A percentile compares a stretch with the other conserved stretches of the same genome.
phyloP scores from a whole-genome alignment of 2,329 filamentous ascomycete genomes.

The Alternaria gansuensis region DNA sequence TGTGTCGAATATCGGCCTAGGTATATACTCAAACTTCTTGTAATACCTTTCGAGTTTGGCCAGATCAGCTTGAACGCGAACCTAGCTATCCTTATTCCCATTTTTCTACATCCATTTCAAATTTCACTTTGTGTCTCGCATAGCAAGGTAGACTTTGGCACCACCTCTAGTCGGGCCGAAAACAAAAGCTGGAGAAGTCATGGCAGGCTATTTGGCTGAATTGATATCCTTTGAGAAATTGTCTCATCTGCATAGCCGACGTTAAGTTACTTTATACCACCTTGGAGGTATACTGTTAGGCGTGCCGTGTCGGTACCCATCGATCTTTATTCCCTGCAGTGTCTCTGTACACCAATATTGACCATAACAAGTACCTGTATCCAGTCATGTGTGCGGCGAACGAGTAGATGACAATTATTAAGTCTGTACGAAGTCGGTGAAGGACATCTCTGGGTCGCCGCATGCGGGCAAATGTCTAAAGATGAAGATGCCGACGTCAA shows the following conservation, averaged over 20 bases:
- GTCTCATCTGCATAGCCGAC: neutral
- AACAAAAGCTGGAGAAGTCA: constrained; percentile 45
- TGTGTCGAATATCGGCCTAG: constrained; percentile 9
- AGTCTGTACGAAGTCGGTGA: neutral
- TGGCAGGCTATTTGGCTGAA: neutral
- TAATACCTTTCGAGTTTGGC: constrained; percentile 46
- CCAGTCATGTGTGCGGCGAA: neutral
- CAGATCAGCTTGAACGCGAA: constrained; percentile 59
- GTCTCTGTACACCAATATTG: neutral
- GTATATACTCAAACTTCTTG: constrained; percentile 9
- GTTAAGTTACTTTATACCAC: neutral
- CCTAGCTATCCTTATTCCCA: constrained; percentile 37
- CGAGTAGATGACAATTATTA: neutral
- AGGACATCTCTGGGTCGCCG: neutral
- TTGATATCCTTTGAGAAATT: neutral
- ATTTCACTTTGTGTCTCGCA: constrained; percentile 58
- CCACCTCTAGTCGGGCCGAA: constrained; percentile 62
- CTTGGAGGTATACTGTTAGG: neutral
- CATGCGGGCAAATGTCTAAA: neutral
- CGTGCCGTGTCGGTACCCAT: neutral
- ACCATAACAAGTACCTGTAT: neutral
- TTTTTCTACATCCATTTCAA: constrained; percentile 53
- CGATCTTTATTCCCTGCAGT: no score
- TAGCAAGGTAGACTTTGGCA: constrained; percentile 59
- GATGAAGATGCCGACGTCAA: neutral